Evolutionary conservation across 148 eudicot species (phyloP).

Genomic region (Dysphania ambrosioides): DNA sequence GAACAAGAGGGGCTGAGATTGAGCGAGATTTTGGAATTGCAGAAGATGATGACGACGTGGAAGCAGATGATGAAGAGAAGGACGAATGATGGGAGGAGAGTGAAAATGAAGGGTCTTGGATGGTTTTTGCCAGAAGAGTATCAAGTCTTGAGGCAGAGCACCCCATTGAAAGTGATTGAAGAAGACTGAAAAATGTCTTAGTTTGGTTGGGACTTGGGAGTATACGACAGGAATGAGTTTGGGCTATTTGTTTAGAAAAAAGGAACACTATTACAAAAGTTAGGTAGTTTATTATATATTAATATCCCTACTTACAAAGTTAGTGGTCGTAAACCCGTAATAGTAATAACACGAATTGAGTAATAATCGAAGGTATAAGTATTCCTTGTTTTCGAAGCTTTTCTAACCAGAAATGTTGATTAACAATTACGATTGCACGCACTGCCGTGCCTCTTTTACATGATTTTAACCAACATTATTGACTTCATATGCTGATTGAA

Average conservation of each 20-base stretch:
- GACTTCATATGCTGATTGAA: not conserved
- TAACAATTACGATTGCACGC: not conserved
- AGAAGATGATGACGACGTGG: too few relatives aligned
- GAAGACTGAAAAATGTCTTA: not conserved
- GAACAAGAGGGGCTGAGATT: conserved; percentile 59
- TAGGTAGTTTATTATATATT: too few relatives aligned
- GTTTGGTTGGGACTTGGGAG: too few relatives aligned
- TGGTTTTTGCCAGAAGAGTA: conserved; percentile 35
- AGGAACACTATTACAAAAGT: too few relatives aligned
- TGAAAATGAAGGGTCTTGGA: conserved; percentile 33
- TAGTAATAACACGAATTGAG: too few relatives aligned
- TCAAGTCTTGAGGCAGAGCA: conserved; percentile 67
- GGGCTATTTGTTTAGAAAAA: too few relatives aligned
- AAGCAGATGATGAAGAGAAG: conserved; percentile 27
- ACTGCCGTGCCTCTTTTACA: not conserved
- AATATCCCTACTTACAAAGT: too few relatives aligned
- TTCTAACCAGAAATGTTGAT: not conserved
- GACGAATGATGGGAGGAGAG: conserved; percentile 17
- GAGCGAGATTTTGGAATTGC: conserved; percentile 54
- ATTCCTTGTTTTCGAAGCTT: conserved; percentile 20
- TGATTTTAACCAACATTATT: not conserved
- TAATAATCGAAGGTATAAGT: conserved; percentile 13
- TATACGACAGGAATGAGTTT: too few relatives aligned
- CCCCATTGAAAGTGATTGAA: conserved; percentile 40
- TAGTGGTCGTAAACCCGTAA: too few relatives aligned